Conservation (phyloP, 2,329 filamentous ascomycete genomes). For the Colletotrichum limetticola region DNA sequence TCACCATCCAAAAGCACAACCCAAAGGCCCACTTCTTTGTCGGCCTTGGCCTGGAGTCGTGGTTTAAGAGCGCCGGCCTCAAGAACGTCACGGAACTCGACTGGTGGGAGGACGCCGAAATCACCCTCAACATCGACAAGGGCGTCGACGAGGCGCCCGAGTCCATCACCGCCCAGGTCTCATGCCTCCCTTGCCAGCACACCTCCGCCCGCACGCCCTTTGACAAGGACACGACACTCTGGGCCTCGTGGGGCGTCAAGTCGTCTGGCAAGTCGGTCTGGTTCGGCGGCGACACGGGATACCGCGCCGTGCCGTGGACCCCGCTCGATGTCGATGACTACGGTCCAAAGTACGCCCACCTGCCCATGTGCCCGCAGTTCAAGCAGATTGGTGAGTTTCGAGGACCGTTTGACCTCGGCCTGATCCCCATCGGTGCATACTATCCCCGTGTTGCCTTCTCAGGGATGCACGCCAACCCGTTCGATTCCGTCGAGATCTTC, state of each 20-base stretch:
- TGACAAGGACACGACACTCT: conserved; percentile 82
- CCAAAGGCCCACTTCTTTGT: conserved; percentile 90
- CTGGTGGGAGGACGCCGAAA: conserved; percentile 89
- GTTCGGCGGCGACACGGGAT: conserved; percentile 93
- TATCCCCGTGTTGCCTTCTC: conserved; percentile 78
- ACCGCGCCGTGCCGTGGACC: conserved; percentile 78
- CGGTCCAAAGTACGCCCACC: conserved; percentile 69
- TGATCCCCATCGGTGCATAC: conserved; percentile 96
- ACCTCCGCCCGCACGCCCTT: conserved; percentile 74
- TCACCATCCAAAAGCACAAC: conserved; percentile 75
- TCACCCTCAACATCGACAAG: conserved; percentile 66
- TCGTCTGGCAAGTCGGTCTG: conserved; percentile 83
- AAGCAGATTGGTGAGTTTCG: conserved; percentile 81
- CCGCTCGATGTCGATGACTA: conserved; percentile 76
- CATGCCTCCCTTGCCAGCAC: conserved; percentile 88
- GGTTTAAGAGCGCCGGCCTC: conserved; percentile 80
- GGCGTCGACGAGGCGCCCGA: conserved; percentile 39
- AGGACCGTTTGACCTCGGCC: conserved; percentile 88
- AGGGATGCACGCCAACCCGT: conserved; percentile 85
- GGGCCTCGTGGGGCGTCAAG: conserved; percentile 86
- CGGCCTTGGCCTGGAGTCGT: conserved; percentile 82
- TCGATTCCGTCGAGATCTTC: conserved; percentile 91
- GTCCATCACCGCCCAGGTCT: conserved; percentile 76
- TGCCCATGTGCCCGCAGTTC: conserved; percentile 86
- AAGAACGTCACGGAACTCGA: conserved; percentile 87